Evolutionary conservation across 352 stramenopile genomes (phyloP), one percentile per base, ranked within the genome.

Genomic region (Globisporangium apiculatum): DNA sequence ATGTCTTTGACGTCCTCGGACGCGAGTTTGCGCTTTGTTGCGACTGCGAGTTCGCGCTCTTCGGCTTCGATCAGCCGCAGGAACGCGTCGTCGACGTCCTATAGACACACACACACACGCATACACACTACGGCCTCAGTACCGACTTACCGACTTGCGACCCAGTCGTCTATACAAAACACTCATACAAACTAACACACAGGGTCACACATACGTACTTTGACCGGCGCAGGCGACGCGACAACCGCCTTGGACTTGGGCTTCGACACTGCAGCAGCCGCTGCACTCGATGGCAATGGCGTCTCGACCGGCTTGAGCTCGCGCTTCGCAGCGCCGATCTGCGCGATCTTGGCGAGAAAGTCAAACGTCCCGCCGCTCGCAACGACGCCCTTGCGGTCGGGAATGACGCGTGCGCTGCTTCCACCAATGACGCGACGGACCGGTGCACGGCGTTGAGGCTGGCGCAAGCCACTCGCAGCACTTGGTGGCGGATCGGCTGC

Each of bases 81-180:
- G 62, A 92, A 90, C 3, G 82, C 79, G 58, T 90, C 79, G 54
- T 92, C 78, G 7, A 90, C 82, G 61, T 90, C 78, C 79, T 86
- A 45, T 41, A 18, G 48, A 7, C 24, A 55, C 7, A 59, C 11
- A 59, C 11, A 60, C 9, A 43, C 55, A 51, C 37, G 43, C 42
- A 12, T 11, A 31, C 24, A 31, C 24, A 3, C 24, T 31, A 31
- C 24, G 2, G 24, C 2, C 24, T 5, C 45, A 11, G 45, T 8
- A 52, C 12, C 48, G 12, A 37, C 4, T 41, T 40, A 59, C 52
- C 52, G 24, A 31, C 24, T 3, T 31, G 24, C 24, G 1, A 31
- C 1, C 2, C 24, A 31, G 24, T 31, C 24, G 24, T 2, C 24
- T 31, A 2, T 3, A 31, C 24, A 31, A 31, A 31, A 31, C 24